Evolutionary conservation across 2,329 filamentous ascomycete species (phyloP), one percentile per base, ranked within the genome.

Genomic region (Colletotrichum sansevieriae): DNA sequence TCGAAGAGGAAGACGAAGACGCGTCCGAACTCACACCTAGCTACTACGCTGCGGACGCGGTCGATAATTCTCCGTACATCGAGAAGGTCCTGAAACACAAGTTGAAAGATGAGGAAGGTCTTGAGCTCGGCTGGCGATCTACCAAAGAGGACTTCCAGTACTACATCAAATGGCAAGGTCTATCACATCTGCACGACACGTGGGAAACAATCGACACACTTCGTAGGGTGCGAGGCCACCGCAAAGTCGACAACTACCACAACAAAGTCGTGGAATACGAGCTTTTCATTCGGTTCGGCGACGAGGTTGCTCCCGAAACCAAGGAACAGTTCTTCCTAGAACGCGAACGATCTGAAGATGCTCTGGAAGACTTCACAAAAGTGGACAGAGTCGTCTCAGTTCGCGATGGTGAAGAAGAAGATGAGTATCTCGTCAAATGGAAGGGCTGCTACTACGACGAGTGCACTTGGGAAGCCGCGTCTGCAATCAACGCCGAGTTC

Each of bases 381-480:
- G 94, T 98, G 37, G 96, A 99, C 79, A 90, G 96, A 74, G 91
- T 99, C 67, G 97, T 99, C 74, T 92, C 93, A 62, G 88, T 91
- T 67, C 90, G 92, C 71, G 89, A 94, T 66, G 92, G 91, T 25
- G 94, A 96, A 13, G 91, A 92, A 9, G 93, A 90, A 56, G 88
- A 88, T 0, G 94, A 98, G 78, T 99, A 99, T 79, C 93, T 91
- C 72, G 92, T 98, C 80, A 99, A 99, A 82, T 99, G 96, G 94
- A 97, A 96, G 80, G 93, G 93, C 11, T 87, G 98, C 59, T 93
- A 91, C 60, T 99, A 99, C 77, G 95, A 98, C 74, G 91, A 91
- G 71, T 97, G 93, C 80, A 99, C 97, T 2, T 99, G 97, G 97
- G 96, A 99, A 78, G 81, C 84, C 46, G 92, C 90, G 44, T 85